Evolutionary conservation across 352 stramenopile genomes (phyloP), one percentile per base, ranked within the genome.

Genomic region (Phytopythium kandeliae): DNA sequence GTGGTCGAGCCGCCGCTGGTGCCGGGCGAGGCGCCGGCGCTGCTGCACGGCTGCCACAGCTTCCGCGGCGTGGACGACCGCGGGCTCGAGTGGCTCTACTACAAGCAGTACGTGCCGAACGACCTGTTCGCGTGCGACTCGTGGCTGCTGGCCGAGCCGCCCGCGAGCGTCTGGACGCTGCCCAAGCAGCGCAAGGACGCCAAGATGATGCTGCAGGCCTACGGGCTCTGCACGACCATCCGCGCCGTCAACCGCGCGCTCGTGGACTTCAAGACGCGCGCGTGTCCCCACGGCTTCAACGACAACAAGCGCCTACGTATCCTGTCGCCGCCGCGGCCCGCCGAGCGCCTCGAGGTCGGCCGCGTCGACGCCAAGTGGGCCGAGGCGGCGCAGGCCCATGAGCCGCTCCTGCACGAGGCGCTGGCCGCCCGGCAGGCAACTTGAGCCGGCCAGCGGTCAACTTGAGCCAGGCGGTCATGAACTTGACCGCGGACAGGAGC

Each of bases 121-220:
- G 68, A 93, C 30, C 26, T 91, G 30, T 91, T 93, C 48, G 58
- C 76, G 21, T 93, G 82, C 47, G 79, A 93, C 48, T 73, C 81
- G 51, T 93, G 79, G 79, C 55, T 91, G 24, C 57, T 93, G 41
- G 67, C 78, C 2, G 30, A 70, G 19, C 79, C 82, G 12, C 78
- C 78, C 0, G 51, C 66, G 21, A 74, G 68, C 7, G 51, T 91
- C 10, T 93, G 82, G 82, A 74, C 71, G 13, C 50, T 78, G 22
- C 76, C 76, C 15, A 83, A 87, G 59, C 51, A 63, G 28, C 63
- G 58, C 7, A 54, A 62, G 17, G 67, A 91, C 48, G 48, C 60
- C 24, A 60, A 77, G 48, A 48, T 51, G 13, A 76, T 90, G 65
- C 54, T 77, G 42, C 63, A 89, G 41, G 79, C 66, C 16, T 93